Evolutionary conservation across 2,329 filamentous ascomycete species (phyloP).

Genomic region (Aspergillus sp.): DNA sequence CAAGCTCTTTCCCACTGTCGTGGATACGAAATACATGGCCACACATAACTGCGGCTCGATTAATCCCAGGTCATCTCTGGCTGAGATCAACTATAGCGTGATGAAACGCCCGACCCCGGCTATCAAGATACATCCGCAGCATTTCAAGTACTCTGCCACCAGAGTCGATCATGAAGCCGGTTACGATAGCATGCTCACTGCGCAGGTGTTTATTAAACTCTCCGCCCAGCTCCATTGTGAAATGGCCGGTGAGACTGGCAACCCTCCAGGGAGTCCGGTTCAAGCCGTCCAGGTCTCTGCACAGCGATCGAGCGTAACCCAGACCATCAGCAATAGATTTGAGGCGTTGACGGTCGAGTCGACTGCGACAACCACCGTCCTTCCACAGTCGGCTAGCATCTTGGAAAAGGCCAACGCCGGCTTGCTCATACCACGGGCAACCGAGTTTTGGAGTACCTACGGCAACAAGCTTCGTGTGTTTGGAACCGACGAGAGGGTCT

Average conservation of each 20-base stretch:
- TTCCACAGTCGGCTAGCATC: not conserved
- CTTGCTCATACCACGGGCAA: slow-evolving; percentile 52
- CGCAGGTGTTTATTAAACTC: slow-evolving; percentile 57
- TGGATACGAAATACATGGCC: slow-evolving; percentile 65
- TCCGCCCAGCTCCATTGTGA: slow-evolving; percentile 51
- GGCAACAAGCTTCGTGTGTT: slow-evolving; percentile 61
- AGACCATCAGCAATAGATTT: slow-evolving; percentile 26
- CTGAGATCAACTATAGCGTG: slow-evolving; percentile 28
- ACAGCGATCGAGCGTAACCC: not conserved
- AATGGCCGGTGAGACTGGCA: slow-evolving; percentile 15
- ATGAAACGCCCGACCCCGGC: slow-evolving; percentile 23
- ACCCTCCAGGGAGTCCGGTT: not conserved
- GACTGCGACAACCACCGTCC: slow-evolving; percentile 12
- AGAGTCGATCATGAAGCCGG: slow-evolving; percentile 56
- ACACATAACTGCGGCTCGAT: slow-evolving; percentile 55
- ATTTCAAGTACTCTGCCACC: slow-evolving; percentile 29
- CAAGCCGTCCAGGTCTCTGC: not conserved
- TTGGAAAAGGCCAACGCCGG: slow-evolving; percentile 33
- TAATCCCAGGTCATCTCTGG: slow-evolving; percentile 43
- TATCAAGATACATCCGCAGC: slow-evolving; percentile 29
- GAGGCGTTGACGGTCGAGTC: slow-evolving; percentile 23
- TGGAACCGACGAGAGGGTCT: slow-evolving; percentile 56
- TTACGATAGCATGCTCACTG: slow-evolving; percentile 62
- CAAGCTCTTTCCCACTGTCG: slow-evolving; percentile 54
- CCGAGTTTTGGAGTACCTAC: slow-evolving; percentile 57